These are phyloP conservation scores for Trichosporon coremiiforme DNA, from an alignment of 1,284 basidiomycete species.

Conservation along the genomic window DNA sequence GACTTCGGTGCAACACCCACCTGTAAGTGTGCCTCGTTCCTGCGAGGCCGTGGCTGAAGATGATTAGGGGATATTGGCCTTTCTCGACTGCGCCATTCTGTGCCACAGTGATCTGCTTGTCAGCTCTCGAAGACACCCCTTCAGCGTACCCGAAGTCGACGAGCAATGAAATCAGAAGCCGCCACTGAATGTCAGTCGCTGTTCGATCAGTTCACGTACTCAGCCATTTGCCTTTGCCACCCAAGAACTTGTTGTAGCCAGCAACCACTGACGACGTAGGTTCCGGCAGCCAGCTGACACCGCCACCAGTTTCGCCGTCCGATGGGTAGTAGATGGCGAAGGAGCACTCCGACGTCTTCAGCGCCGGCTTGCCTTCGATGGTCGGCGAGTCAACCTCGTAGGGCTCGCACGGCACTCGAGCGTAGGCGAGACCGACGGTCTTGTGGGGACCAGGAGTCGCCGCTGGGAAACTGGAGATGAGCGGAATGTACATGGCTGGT, in stretches of 20 bases:
- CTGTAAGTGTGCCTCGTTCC: slow-evolving; percentile 72
- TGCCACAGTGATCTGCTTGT: neutral
- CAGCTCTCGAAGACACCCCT: too few relatives aligned
- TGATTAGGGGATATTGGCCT: slow-evolving; percentile 66
- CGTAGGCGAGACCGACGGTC: slow-evolving; percentile 37
- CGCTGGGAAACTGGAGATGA: slow-evolving; percentile 37
- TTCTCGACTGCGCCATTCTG: neutral
- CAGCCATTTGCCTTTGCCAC: slow-evolving; percentile 18
- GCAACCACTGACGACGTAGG: slow-evolving; percentile 39
- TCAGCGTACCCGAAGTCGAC: slow-evolving; percentile 6
- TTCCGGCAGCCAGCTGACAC: slow-evolving; percentile 40
- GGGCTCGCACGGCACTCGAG: slow-evolving; percentile 32
- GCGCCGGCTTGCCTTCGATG: slow-evolving; percentile 33
- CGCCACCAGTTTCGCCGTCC: slow-evolving; percentile 12
- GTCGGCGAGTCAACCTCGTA: slow-evolving; percentile 31
- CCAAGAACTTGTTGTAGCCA: slow-evolving; percentile 44
- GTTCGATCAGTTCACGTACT: neutral
- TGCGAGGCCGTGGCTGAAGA: slow-evolving; percentile 80
- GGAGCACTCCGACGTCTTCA: slow-evolving; percentile 37
- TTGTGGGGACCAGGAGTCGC: slow-evolving; percentile 36
- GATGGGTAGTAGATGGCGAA: slow-evolving; percentile 50
- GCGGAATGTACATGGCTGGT: slow-evolving; percentile 19
- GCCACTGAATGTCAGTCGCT: neutral
- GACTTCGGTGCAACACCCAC: slow-evolving; percentile 47
- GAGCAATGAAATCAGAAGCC: neutral